Conservation (phyloP, 169 alveolate species). For the Cryptosporidium xiaoi region DNA sequence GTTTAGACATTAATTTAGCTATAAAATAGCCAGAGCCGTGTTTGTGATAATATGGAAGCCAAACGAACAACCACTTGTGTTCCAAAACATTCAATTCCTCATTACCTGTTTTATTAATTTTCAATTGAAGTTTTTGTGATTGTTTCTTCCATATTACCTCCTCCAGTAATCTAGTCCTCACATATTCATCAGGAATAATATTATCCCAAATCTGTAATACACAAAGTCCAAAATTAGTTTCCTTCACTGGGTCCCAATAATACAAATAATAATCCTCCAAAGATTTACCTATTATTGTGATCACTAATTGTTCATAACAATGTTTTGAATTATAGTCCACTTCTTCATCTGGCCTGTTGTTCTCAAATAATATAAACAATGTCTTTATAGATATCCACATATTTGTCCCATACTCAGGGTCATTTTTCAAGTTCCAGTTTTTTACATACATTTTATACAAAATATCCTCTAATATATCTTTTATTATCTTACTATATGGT, state of each 20-base stretch:
- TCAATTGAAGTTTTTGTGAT: constrained; percentile 19
- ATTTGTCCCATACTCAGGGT: constrained; percentile 37
- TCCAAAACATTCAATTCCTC: not conserved
- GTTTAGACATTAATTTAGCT: constrained; percentile 18
- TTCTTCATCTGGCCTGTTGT: not conserved
- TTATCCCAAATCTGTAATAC: constrained; percentile 27
- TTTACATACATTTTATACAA: constrained; percentile 10
- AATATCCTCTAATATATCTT: not conserved
- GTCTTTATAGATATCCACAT: constrained; percentile 28
- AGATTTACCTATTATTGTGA: constrained; percentile 1
- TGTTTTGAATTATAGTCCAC: constrained; percentile 23
- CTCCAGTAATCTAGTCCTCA: constrained; percentile 4
- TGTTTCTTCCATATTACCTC: constrained; percentile 49
- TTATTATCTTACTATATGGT: constrained; percentile 28
- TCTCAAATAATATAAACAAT: constrained; percentile 11
- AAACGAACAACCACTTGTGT: constrained; percentile 44
- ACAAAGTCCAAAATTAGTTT: constrained; percentile 38
- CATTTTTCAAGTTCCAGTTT: not conserved
- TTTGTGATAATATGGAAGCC: constrained; percentile 57
- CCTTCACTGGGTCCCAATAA: constrained; percentile 61
- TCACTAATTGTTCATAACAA: constrained; percentile 14
- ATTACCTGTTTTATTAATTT: not conserved
- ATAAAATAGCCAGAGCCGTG: constrained; percentile 35
- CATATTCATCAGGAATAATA: constrained; percentile 29
- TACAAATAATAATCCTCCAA: constrained; percentile 22